These are phyloP conservation scores for Brassica hybrid DNA, from an alignment of 441 rosid genomes.

Conservation along the genomic window DNA sequence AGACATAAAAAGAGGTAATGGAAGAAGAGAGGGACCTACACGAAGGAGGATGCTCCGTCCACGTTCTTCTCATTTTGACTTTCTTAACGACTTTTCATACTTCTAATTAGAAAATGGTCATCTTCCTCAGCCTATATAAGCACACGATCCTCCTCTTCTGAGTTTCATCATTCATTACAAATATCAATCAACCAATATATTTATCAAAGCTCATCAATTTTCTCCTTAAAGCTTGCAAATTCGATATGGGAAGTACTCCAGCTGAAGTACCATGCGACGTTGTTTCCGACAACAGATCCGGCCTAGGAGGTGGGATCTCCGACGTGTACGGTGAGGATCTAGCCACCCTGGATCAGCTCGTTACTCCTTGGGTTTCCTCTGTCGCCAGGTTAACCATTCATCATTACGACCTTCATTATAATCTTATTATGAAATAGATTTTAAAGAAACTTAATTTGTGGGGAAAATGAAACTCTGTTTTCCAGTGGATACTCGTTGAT, in stretches of 20 bases:
- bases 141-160: constrained; percentile 16
- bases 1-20: not conserved
- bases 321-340: constrained; percentile 81
- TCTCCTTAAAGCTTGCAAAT: not conserved
- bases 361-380: constrained; percentile 92
- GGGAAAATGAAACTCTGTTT: not conserved
- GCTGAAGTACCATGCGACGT: constrained; percentile 48
- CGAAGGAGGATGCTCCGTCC: constrained; percentile 20
- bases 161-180: constrained; percentile 8
- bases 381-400: constrained; percentile 69
- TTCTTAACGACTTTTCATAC: constrained; percentile 1
- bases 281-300: constrained; percentile 49
- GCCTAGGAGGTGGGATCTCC: constrained; percentile 62
- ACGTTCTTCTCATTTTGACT: constrained; percentile 38
- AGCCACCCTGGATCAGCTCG: constrained; percentile 85
- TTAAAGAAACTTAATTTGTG: not conserved
- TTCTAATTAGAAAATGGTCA: constrained; percentile 1
- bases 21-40: constrained; percentile 28
- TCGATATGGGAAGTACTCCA: constrained; percentile 49
- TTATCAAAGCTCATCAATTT: not conserved
- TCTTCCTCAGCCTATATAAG: constrained; percentile 30
- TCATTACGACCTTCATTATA: no score
- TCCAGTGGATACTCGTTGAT: constrained; percentile 84
- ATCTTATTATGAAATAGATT: no score
- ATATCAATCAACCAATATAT: constrained; percentile 6